Conservation (phyloP, 257 asterid species). For the Misopates orontium region DNA sequence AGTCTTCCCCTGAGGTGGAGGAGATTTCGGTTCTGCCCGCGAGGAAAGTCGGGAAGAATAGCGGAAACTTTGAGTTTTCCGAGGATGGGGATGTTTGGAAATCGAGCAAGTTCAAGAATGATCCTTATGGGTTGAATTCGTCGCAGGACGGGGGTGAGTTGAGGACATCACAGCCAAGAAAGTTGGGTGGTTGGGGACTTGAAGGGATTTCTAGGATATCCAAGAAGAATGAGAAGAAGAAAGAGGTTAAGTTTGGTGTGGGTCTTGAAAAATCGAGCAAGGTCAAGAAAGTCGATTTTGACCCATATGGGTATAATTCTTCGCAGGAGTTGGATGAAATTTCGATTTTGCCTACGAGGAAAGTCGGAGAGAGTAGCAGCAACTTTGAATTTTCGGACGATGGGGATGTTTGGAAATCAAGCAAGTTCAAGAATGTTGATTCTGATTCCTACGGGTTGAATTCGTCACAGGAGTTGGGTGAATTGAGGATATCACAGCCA, state of each 20-base stretch:
- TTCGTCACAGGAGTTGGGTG: constrained; percentile 55
- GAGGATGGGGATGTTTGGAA: constrained; percentile 49
- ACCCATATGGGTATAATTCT: constrained; percentile 37
- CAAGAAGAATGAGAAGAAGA: constrained; percentile 45
- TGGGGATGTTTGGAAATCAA: constrained; percentile 50
- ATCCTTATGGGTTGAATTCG: constrained; percentile 42
- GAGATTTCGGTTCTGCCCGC: constrained; percentile 38
- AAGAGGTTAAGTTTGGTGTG: too few species aligned
- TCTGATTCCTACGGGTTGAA: constrained; percentile 38
- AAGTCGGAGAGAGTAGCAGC: constrained; percentile 32
- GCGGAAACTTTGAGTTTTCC: constrained; percentile 39
- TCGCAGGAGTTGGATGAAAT: constrained; percentile 47
- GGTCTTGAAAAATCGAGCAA: constrained; percentile 28
- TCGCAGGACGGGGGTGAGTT: constrained; percentile 53
- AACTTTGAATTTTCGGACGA: constrained; percentile 43
- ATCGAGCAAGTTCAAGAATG: constrained; percentile 47
- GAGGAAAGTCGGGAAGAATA: constrained; percentile 34
- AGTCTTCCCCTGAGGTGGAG: constrained; percentile 49
- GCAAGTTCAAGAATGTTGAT: constrained; percentile 46
- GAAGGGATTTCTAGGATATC: constrained; percentile 38
- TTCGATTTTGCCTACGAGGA: constrained; percentile 37
- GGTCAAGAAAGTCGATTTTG: constrained; percentile 29
- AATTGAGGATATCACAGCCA: constrained; percentile 37
- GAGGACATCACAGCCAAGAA: constrained; percentile 36
- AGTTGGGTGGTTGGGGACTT: constrained; percentile 28